Conservation (phyloP, 352 stramenopile genomes). For the Globisporangium ultimum region DNA sequence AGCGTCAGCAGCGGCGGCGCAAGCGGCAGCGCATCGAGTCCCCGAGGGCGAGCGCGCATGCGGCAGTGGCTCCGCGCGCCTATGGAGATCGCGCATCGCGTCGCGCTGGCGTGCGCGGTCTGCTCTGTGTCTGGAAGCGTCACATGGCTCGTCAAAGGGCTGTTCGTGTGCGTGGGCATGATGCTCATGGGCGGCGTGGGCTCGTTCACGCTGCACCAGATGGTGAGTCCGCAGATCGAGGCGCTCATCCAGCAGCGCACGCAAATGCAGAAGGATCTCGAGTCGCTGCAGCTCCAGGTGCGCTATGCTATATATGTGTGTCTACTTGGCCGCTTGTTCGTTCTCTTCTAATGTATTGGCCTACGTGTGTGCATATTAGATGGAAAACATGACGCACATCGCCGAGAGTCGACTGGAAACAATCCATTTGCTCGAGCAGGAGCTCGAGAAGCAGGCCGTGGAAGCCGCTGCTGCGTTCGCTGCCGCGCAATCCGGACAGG, state of each 20-base stretch:
- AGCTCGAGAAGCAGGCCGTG: conserved; percentile 61
- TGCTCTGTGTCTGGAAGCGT: conserved; percentile 19
- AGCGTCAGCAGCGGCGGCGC: background rate
- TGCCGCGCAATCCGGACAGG: conserved; percentile 12
- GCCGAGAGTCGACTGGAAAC: conserved; percentile 62
- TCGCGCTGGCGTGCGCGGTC: conserved; percentile 10
- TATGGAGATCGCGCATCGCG: conserved; percentile 4
- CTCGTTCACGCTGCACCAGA: conserved; percentile 69
- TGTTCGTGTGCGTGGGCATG: conserved; percentile 50
- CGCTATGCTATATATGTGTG: too few relatives aligned
- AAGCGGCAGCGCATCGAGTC: background rate
- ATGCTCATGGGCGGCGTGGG: conserved; percentile 56
- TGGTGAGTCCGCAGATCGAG: conserved; percentile 76
- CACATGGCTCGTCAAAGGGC: conserved; percentile 34
- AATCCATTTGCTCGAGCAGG: conserved; percentile 69
- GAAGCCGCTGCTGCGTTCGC: conserved; percentile 35
- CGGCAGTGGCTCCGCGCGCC: conserved; percentile 2
- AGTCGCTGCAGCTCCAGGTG: conserved; percentile 45
- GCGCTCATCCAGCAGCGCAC: conserved; percentile 56
- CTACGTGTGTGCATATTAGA: conserved; percentile 17
- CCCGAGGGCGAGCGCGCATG: conserved; percentile 1
- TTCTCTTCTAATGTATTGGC: too few relatives aligned
- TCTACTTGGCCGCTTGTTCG: too few relatives aligned
- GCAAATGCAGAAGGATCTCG: conserved; percentile 48
- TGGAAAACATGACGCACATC: conserved; percentile 68